phyloP scores from a whole-genome alignment of 345 rosid genomes.

The Boechera retrofracta region DNA sequence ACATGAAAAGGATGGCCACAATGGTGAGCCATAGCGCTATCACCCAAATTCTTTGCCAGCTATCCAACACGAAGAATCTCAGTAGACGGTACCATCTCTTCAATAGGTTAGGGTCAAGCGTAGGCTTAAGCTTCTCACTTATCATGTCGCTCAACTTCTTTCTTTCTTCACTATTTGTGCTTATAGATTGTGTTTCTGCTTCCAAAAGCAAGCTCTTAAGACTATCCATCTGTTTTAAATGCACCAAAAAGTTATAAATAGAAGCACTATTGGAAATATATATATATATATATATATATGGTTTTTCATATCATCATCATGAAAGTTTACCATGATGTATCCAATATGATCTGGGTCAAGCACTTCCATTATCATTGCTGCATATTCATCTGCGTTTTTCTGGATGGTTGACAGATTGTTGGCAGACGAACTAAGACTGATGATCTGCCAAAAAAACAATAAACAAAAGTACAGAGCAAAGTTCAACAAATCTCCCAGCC shows the following conservation, averaged over 20 bases:
- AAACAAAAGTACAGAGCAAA: not conserved
- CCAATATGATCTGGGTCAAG: conserved; percentile 67
- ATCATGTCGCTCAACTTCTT: conserved; percentile 59
- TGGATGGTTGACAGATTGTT: conserved; percentile 65
- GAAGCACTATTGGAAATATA: not conserved
- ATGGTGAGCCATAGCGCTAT: conserved; percentile 57
- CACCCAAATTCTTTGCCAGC: conserved; percentile 78
- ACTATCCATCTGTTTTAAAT: conserved; percentile 54
- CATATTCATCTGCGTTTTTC: conserved; percentile 71
- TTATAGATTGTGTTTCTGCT: conserved; percentile 43
- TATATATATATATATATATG: too few species aligned
- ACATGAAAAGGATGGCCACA: conserved; percentile 61
- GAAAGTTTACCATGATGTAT: conserved; percentile 62
- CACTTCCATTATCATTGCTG: conserved; percentile 79
- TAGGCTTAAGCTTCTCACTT: conserved; percentile 73
- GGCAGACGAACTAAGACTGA: conserved; percentile 66
- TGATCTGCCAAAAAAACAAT: conserved; percentile 48
- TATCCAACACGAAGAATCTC: conserved; percentile 57
- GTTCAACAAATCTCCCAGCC: not conserved
- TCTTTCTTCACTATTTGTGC: conserved; percentile 56
- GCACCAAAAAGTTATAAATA: conserved; percentile 16
- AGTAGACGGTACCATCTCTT: conserved; percentile 44
- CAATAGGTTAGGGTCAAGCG: conserved; percentile 56
- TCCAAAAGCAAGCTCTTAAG: conserved; percentile 61
- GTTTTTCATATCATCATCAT: not conserved